Percentiles rank a stretch among this genome's conserved stretches.
Conservation (phyloP, 208 protist genomes). For the Leishmania tropica region DNA sequence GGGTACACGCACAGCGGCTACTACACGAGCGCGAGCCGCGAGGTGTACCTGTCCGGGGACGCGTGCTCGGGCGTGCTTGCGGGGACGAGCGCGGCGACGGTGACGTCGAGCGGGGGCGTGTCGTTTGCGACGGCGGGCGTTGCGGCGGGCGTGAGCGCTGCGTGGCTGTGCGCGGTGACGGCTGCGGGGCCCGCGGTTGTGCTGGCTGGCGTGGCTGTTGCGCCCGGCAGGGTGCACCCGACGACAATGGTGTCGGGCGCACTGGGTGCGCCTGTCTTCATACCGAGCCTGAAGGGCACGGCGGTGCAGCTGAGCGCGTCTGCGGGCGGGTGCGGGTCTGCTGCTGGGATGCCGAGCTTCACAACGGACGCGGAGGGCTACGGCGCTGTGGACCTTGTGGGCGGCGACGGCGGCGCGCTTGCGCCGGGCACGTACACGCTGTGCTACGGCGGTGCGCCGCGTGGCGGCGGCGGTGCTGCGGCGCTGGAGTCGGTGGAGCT, state of each 20-base stretch:
- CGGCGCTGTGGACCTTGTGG: conserved; percentile 37
- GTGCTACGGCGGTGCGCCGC: conserved; percentile 27
- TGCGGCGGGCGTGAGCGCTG: conserved; percentile 18
- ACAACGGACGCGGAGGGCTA: conserved; percentile 53
- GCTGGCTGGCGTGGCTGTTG: conserved; percentile 27
- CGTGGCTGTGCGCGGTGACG: conserved; percentile 48
- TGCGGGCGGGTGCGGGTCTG: conserved; percentile 26
- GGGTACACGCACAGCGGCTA: conserved; percentile 35
- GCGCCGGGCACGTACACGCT: conserved; percentile 58
- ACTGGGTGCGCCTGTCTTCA: conserved; percentile 35
- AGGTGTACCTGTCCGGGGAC: conserved; percentile 55
- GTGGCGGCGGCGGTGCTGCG: neutral
- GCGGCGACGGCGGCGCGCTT: conserved; percentile 20
- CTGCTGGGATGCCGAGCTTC: conserved; percentile 39
- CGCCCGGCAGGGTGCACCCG: conserved; percentile 46
- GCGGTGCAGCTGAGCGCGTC: conserved; percentile 44
- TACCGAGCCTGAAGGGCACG: conserved; percentile 43
- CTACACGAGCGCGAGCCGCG: conserved; percentile 37
- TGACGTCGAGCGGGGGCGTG: conserved; percentile 17
- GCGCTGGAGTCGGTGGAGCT: conserved; percentile 41
- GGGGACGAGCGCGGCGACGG: conserved; percentile 25
- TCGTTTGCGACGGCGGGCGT: conserved; percentile 32
- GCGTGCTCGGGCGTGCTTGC: conserved; percentile 29
- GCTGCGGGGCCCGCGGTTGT: conserved; percentile 27
- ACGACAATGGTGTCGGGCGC: conserved; percentile 47